Evolutionary conservation across 1,284 basidiomycete species (phyloP).

Genomic region (Papiliotrema flavescens): DNA sequence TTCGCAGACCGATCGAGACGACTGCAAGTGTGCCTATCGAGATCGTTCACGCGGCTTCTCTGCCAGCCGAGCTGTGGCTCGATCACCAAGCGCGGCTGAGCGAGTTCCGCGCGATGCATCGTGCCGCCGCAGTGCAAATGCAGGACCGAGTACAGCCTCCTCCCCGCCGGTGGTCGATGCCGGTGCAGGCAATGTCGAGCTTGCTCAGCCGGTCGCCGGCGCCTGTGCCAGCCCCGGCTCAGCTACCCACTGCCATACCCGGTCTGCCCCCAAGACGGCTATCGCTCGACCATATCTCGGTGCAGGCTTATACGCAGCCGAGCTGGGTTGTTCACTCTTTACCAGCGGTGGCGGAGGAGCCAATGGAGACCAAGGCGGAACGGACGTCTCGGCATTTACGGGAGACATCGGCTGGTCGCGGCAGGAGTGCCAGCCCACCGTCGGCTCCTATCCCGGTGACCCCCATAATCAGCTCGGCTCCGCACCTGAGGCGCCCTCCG

Average conservation of each 20-base stretch:
- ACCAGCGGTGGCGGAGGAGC: background rate
- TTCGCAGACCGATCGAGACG: background rate
- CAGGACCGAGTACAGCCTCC: too few relatives aligned
- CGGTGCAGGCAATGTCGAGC: background rate
- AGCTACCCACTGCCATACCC: background rate
- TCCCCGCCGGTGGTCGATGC: background rate
- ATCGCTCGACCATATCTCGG: background rate
- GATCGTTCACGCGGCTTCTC: slow-evolving; percentile 3
- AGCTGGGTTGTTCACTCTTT: slow-evolving; percentile 1
- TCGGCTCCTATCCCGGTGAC: background rate
- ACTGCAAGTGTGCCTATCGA: background rate
- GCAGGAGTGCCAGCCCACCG: slow-evolving; percentile 6
- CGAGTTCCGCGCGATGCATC: background rate
- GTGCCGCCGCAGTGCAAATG: too few relatives aligned
- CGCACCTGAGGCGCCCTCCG: background rate
- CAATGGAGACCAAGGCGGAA: slow-evolving; percentile 2
- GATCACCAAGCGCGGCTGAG: background rate
- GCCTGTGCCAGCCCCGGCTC: background rate
- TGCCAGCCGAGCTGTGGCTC: slow-evolving; percentile 4
- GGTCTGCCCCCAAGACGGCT: background rate
- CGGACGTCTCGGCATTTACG: slow-evolving; percentile 7
- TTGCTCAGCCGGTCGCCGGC: background rate
- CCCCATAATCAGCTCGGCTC: background rate
- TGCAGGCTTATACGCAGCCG: slow-evolving; percentile 6
- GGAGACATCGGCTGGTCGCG: slow-evolving; percentile 7